Evolutionary conservation across 1,139 yeast genomes (phyloP).

Genomic region (Kluyveromyces sp.): DNA sequence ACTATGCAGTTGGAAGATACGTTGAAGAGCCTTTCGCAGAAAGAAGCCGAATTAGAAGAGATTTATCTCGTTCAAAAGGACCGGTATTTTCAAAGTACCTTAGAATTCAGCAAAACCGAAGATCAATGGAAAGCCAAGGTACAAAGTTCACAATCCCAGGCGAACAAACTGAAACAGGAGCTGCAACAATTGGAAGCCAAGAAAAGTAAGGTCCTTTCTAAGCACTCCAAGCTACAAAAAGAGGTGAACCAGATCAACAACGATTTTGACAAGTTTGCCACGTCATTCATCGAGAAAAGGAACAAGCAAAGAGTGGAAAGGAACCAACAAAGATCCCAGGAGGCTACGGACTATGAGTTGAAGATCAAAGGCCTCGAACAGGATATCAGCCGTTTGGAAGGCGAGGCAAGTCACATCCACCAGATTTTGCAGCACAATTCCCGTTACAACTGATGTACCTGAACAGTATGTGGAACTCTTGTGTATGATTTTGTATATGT

Average conservation of each 20-base stretch:
- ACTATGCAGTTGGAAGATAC: constrained; percentile 36
- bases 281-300: constrained; percentile 22
- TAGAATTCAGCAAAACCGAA: constrained; percentile 34
- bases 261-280: constrained; percentile 28
- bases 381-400: constrained; percentile 29
- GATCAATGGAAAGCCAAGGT: constrained; percentile 29
- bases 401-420: constrained; percentile 14
- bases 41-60: constrained; percentile 36
- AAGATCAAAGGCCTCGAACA: constrained; percentile 30
- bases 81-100: constrained; percentile 30
- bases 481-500: too few species aligned
- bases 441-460: background rate
- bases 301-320: constrained; percentile 29
- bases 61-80: constrained; percentile 37
- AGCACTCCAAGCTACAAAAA: constrained; percentile 28
- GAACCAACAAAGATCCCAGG: constrained; percentile 21
- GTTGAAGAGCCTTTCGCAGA: constrained; percentile 29
- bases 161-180: constrained; percentile 30
- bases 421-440: constrained; percentile 14
- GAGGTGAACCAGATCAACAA: constrained; percentile 32
- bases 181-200: constrained; percentile 32
- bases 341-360: constrained; percentile 27
- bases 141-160: constrained; percentile 14
- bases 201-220: constrained; percentile 33
- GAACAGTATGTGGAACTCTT: too few species aligned